phyloP scores from a whole-genome alignment of 805 yeast species.

The Wickerhamia fluorescens region DNA sequence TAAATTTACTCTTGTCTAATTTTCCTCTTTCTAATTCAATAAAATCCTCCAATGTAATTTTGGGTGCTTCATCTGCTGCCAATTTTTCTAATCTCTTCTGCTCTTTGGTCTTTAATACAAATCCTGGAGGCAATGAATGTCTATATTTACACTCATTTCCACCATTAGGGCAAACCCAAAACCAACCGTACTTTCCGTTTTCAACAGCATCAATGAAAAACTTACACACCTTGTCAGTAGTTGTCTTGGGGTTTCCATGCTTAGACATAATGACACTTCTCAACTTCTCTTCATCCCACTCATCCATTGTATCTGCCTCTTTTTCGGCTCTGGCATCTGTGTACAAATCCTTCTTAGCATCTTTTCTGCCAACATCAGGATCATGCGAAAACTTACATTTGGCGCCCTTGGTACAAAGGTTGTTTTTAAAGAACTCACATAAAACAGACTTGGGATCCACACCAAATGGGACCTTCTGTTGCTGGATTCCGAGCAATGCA shows the following conservation, averaged over 20 bases:
- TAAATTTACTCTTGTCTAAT: constrained; percentile 64
- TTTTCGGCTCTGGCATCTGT: constrained; percentile 75
- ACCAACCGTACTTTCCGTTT: constrained; percentile 97
- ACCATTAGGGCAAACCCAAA: constrained; percentile 95
- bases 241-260: constrained; percentile 90
- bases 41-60: constrained; percentile 91
- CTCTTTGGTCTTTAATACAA: constrained; percentile 93
- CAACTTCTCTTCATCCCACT: constrained; percentile 95
- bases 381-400: constrained; percentile 94
- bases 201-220: constrained; percentile 94
- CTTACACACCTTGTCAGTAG: constrained; percentile 93
- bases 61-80: constrained; percentile 78
- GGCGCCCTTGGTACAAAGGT: constrained; percentile 79
- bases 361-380: constrained; percentile 75
- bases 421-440: constrained; percentile 81
- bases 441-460: constrained; percentile 93
- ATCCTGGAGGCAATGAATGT: constrained; percentile 96
- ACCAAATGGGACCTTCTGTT: constrained; percentile 90
- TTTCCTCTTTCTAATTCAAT: constrained; percentile 87
- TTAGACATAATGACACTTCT: constrained; percentile 80
- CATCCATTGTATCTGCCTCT: constrained; percentile 84
- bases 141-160: constrained; percentile 90
- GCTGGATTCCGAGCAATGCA: constrained; percentile 61
- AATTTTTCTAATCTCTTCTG: constrained; percentile 83
- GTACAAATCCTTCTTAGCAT: constrained; percentile 85